Evolutionary conservation across 179 eudicot species (phyloP).

Genomic region (Gypsophila paniculata): DNA sequence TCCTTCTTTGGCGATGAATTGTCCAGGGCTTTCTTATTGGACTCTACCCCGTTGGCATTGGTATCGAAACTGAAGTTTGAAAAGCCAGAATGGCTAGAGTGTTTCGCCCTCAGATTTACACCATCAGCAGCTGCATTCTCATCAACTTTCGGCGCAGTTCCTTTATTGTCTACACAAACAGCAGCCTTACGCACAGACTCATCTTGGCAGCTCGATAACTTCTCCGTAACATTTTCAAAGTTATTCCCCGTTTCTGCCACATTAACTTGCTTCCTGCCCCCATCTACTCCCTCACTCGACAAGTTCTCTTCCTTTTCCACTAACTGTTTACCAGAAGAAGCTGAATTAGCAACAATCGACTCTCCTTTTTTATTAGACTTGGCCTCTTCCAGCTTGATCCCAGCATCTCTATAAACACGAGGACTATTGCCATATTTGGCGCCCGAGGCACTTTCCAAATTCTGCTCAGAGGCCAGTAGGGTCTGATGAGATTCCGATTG

Average conservation of each 20-base stretch:
- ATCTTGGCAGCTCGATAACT: conserved; percentile 28
- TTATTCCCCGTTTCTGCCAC: conserved; percentile 23
- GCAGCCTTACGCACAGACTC: conserved; percentile 23
- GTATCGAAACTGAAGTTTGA: conserved; percentile 20
- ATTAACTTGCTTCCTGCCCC: conserved; percentile 28
- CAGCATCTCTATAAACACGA: conserved; percentile 18
- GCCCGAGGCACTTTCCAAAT: conserved; percentile 26
- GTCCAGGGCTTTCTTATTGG: conserved; percentile 12
- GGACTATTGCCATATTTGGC: conserved; percentile 21
- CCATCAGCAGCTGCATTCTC: conserved; percentile 27
- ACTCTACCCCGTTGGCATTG: conserved; percentile 23
- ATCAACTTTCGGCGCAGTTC: conserved; percentile 17
- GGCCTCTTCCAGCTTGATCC: conserved; percentile 29
- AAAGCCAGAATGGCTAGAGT: conserved; percentile 25
- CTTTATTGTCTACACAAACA: conserved; percentile 32
- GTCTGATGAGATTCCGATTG: conserved; percentile 56
- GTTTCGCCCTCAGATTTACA: conserved; percentile 26
- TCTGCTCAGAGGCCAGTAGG: conserved; percentile 32
- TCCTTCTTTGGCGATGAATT: conserved; percentile 25
- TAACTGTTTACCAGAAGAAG: conserved; percentile 11
- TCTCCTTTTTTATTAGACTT: conserved; percentile 27
- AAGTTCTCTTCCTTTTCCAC: conserved; percentile 23
- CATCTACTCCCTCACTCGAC: conserved; percentile 19
- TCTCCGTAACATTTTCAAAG: conserved; percentile 24
- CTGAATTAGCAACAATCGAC: conserved; percentile 15